Evolutionary conservation across 345 rosid genomes (phyloP), one percentile per base, ranked within the genome.

Genomic region (Corymbia maculata): DNA sequence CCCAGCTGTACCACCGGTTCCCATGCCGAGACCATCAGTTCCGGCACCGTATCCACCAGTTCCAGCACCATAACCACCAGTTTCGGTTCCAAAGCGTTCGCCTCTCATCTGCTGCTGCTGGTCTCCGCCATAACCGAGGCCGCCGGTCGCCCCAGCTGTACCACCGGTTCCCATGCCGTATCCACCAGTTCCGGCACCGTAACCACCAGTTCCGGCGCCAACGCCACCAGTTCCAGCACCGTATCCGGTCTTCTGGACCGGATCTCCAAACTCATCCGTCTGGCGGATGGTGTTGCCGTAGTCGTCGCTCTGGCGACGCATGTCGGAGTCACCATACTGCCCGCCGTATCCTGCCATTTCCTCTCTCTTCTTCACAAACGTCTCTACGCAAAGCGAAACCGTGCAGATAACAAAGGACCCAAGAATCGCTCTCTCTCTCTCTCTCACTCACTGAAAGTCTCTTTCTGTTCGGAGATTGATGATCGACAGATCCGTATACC

Each of bases 231-330:
- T 13, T 28, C 70, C 70, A 1, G 86, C 86, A 4, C 51, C 16
- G 90, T 86, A 85, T 93, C 93, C 16, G 52, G 12, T 21, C 86
- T 84, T 22, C 90, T 93, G 16, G 93, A 91, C 86, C 1, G 92
- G 93, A 91, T 91, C 88, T 42, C 92, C 92, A 7, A 51, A 90
- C 89, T 79, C 90, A 64, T 92, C 92, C 47, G 89, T 22, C 86
- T 51, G 87, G 42, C 85, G 87, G 86, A 90, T 66, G 7, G 92
- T 92, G 88, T 93, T 87, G 55, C 88, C 88, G 44, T 30, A 87
- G 85, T 87, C 85, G 36, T 87, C 68, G 86, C n/a, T 26, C 51
- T 53, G 66, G 88, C 61, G 88, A 52, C 64, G 87, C 7, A 2
- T 3, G 64, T 85, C 64, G 89, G 49, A 32, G 50, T 66, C 49